Evolutionary conservation across 176 grass and related monocot genomes (phyloP).

Genomic region (Carex scoparia): DNA sequence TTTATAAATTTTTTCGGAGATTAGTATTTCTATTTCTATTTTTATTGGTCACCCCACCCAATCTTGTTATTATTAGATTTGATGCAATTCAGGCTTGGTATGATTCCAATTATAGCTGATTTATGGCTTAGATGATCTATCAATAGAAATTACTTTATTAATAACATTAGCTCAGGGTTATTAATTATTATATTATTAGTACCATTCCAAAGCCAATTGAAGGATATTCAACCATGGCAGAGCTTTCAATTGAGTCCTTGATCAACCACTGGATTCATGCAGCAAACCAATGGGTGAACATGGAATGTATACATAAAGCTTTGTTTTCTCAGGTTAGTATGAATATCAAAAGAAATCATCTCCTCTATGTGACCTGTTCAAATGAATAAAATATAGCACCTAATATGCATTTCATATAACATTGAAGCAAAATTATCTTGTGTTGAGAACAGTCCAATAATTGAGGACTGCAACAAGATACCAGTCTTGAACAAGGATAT

Average conservation of each 20-base stretch:
- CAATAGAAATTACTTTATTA: neutral
- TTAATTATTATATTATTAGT: neutral
- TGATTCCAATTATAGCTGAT: neutral
- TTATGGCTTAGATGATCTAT: neutral
- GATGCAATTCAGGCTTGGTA: neutral
- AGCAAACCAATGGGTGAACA: neutral
- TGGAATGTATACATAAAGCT: neutral
- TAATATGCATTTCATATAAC: too few relatives aligned
- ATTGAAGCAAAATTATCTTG: too few relatives aligned
- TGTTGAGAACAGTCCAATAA: too few relatives aligned
- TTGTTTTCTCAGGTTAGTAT: neutral
- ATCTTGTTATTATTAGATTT: neutral
- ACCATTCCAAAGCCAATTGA: neutral
- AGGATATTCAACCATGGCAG: neutral
- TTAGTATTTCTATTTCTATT: neutral
- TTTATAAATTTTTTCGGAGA: too few relatives aligned
- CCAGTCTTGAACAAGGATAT: too few relatives aligned
- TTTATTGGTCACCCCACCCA: neutral
- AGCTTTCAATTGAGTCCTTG: neutral
- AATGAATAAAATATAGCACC: too few relatives aligned
- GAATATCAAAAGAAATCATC: neutral
- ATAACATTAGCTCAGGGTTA: neutral
- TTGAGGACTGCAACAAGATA: too few relatives aligned
- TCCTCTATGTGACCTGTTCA: neutral
- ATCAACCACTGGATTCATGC: neutral